Evolutionary conservation across 2,329 filamentous ascomycete genomes (phyloP).

Genomic region (Gliomastix tumulicola): DNA sequence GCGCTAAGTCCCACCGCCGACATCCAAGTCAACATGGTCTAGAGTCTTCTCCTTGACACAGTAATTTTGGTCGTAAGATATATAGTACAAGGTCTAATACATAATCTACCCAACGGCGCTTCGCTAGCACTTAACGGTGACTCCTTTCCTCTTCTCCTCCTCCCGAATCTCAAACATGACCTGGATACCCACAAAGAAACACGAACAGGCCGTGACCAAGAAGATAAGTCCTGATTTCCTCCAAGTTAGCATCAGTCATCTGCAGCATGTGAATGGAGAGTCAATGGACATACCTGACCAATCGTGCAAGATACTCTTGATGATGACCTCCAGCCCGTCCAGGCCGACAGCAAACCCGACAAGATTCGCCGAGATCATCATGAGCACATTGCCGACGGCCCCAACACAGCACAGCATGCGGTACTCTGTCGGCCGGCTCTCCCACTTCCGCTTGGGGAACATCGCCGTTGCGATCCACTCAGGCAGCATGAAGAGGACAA

Average conservation of each 20-base stretch:
- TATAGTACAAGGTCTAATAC: no score
- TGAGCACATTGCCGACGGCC: conserved; percentile 74
- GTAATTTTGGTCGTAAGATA: no score
- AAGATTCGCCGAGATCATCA: conserved; percentile 95
- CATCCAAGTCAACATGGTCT: no score
- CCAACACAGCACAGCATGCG: conserved; percentile 75
- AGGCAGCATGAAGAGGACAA: conserved; percentile 88
- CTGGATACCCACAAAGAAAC: conserved; percentile 78
- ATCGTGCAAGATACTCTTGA: conserved; percentile 68
- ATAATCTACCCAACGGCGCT: no score
- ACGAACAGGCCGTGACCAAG: conserved; percentile 61
- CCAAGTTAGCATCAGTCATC: no score
- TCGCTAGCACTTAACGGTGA: conserved; percentile 77
- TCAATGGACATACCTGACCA: conserved; percentile 49
- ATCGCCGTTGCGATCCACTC: conserved; percentile 67
- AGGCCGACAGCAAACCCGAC: conserved; percentile 91
- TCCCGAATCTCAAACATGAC: conserved; percentile 96
- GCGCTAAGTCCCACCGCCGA: no score
- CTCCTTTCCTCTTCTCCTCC: conserved; percentile 72
- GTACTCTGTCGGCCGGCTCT: conserved; percentile 62
- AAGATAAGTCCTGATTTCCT: conserved; percentile 71
- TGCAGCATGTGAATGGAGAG: no score
- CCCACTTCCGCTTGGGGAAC: conserved; percentile 71
- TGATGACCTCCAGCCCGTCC: conserved; percentile 74
- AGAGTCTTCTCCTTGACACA: no score